Percentiles rank a stretch among this genome's conserved stretches.
These are phyloP conservation scores for Artomyces pyxidatus DNA, from an alignment of 768 basidiomycete genomes.

Conservation along the genomic window DNA sequence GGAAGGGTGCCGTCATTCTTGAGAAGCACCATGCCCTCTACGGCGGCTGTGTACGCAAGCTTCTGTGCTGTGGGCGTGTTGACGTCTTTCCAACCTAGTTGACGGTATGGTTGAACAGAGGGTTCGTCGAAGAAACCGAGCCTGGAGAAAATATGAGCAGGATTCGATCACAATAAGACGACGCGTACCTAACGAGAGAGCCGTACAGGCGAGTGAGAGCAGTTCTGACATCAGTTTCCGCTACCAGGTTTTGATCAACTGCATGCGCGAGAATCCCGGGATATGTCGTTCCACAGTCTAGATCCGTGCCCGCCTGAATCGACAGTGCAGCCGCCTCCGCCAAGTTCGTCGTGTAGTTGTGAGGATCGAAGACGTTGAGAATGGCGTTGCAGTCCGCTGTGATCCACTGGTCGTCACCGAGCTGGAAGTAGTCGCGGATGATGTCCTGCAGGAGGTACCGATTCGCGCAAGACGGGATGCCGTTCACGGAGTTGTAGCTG, in stretches of 20 bases:
- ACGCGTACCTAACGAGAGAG: constrained; percentile 41
- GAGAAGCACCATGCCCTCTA: constrained; percentile 48
- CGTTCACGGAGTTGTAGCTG: constrained; percentile 56
- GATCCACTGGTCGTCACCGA: constrained; percentile 42
- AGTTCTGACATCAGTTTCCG: constrained; percentile 33
- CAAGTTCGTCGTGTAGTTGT: constrained; percentile 37
- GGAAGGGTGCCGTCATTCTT: constrained; percentile 60
- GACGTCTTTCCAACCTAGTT: constrained; percentile 40
- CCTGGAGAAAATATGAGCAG: constrained; percentile 19
- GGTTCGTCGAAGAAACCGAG: constrained; percentile 52
- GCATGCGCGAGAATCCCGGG: constrained; percentile 37
- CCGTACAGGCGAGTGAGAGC: constrained; percentile 42
- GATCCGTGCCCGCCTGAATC: constrained; percentile 44
- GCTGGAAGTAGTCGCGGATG: constrained; percentile 36
- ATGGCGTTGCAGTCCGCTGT: constrained; percentile 52
- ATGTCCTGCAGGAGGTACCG: constrained; percentile 44
- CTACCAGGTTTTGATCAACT: constrained; percentile 39
- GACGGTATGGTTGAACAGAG: constrained; percentile 40
- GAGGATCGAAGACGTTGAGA: constrained; percentile 40
- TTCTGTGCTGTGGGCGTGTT: constrained; percentile 38
- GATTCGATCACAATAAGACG: not conserved
- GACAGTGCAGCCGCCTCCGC: constrained; percentile 42
- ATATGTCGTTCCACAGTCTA: constrained; percentile 48
- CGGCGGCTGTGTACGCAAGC: constrained; percentile 42
- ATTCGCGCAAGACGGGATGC: constrained; percentile 47